These are phyloP conservation scores for Penicillium frequentans DNA, from an alignment of 2,329 filamentous ascomycete genomes.

Conservation along the genomic window DNA sequence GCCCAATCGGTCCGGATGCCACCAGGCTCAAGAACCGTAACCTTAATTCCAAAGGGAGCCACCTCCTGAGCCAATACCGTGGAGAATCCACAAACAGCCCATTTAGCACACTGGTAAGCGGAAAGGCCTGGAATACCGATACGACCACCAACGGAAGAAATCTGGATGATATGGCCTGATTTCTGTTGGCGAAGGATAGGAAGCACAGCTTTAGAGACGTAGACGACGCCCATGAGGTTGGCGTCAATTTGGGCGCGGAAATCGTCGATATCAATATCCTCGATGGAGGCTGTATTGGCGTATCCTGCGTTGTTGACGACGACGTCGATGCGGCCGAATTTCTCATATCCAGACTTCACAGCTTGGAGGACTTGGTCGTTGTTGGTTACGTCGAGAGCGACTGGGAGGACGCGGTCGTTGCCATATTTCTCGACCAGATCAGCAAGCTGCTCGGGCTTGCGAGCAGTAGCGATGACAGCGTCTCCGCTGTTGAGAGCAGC, in stretches of 20 bases:
- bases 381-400: not conserved
- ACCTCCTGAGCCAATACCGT: not conserved
- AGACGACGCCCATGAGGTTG: not conserved
- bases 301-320: not conserved
- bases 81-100: not conserved
- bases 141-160: not conserved
- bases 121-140: not conserved
- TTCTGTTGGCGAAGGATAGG: not conserved
- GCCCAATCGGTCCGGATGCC: not conserved
- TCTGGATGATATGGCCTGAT: not conserved
- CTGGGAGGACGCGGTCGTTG: not conserved
- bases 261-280: not conserved
- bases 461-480: not conserved
- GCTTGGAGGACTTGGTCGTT: not conserved
- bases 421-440: not conserved
- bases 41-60: not conserved
- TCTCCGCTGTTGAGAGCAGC: not conserved
- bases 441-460: not conserved
- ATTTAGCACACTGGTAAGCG: not conserved
- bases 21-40: not conserved
- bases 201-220: not conserved
- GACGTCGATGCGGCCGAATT: not conserved
- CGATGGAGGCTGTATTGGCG: not conserved
- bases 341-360: not conserved
- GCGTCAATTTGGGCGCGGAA: not conserved